Conservation (phyloP, 2,329 filamentous ascomycete genomes). For the Sporothrix variecibatus region DNA sequence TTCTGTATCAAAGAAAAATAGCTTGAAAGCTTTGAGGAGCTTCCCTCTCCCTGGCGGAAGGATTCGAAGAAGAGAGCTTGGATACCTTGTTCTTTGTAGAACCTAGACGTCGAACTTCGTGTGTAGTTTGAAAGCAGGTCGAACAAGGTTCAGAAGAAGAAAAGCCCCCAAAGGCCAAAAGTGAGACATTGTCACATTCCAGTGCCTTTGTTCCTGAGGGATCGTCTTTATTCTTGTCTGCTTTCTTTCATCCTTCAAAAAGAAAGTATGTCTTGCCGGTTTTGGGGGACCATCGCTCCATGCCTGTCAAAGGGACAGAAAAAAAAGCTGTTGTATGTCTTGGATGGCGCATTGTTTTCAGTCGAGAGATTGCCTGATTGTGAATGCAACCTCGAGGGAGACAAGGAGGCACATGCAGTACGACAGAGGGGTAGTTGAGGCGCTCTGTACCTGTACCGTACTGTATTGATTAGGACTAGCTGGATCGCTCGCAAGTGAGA, state of each 20-base stretch:
- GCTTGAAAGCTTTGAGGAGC: background rate
- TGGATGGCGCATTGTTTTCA: conserved; percentile 2
- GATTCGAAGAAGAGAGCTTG: background rate
- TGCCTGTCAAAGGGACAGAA: background rate
- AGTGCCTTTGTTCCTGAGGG: conserved; percentile 13
- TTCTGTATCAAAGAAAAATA: background rate
- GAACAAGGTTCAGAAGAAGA: background rate
- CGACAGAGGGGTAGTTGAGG: background rate
- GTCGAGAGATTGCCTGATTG: background rate
- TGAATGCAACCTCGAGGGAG: background rate
- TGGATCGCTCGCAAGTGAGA: conserved; percentile 4
- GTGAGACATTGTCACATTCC: conserved; percentile 18
- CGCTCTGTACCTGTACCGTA: background rate
- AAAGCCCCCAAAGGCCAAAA: background rate
- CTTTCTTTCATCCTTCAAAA: background rate
- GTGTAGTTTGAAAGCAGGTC: background rate
- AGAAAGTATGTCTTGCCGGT: background rate
- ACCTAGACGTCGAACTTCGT: background rate
- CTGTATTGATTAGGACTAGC: background rate
- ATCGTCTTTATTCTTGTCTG: background rate
- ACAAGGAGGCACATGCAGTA: background rate
- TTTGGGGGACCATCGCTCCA: background rate
- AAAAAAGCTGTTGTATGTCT: background rate
- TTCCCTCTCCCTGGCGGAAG: background rate
- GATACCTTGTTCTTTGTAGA: background rate